A percentile compares a stretch with the other conserved stretches of the same genome.
Conservation (phyloP, 2,329 filamentous ascomycete species). For the Chrysosporium keratinophilum region DNA sequence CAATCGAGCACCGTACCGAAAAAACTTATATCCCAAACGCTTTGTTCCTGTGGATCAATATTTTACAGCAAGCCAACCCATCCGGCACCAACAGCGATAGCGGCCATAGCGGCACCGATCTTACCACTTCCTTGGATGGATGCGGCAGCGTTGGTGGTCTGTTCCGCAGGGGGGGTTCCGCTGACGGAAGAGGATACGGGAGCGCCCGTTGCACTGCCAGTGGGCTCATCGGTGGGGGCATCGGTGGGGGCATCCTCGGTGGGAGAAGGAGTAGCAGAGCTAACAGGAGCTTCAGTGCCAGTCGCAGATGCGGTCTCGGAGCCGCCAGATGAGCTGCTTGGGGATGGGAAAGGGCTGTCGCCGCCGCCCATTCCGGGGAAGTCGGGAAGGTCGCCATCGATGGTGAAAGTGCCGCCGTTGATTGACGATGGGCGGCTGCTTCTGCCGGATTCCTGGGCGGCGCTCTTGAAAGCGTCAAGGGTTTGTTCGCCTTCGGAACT, state of each 20-base stretch:
- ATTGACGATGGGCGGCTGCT: constrained; percentile 10
- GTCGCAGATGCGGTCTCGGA: not conserved
- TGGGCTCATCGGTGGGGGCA: not conserved
- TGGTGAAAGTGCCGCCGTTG: constrained; percentile 9
- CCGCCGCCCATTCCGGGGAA: not conserved
- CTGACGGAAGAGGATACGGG: not conserved
- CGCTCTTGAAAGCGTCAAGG: constrained; percentile 9
- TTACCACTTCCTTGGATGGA: not conserved
- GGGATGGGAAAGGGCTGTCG: not conserved
- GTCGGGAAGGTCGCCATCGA: constrained; percentile 2
- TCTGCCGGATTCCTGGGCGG: not conserved
- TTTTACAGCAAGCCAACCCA: constrained; percentile 9
- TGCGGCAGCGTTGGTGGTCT: not conserved
- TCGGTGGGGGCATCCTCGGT: not conserved
- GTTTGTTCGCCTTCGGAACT: constrained; percentile 9
- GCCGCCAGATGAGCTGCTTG: not conserved
- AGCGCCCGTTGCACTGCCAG: not conserved
- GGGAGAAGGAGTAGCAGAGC: not conserved
- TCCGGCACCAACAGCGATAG: constrained; percentile 4
- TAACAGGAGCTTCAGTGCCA: not conserved
- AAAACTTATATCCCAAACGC: not conserved
- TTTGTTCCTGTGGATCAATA: not conserved
- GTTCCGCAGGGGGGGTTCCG: not conserved
- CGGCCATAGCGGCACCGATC: constrained; percentile 1
- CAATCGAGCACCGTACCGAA: not conserved